Conservation (phyloP, 345 rosid species). For the Erucastrum elatum region DNA sequence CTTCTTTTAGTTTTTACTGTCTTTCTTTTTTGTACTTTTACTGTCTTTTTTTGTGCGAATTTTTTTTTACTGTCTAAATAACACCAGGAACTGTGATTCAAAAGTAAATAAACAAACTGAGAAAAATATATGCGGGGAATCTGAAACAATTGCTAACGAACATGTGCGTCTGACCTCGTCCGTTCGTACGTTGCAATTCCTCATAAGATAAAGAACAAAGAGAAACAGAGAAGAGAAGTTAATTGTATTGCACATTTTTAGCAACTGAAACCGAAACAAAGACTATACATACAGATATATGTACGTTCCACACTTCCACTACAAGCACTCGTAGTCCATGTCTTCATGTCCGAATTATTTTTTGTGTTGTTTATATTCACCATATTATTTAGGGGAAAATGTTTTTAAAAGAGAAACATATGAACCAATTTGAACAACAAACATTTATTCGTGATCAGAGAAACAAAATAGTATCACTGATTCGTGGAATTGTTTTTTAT, state of each 20-base stretch:
- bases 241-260: constrained; percentile 35
- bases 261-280: constrained; percentile 37
- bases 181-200: constrained; percentile 37
- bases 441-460: not conserved
- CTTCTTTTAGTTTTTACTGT: not conserved
- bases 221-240: constrained; percentile 34
- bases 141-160: constrained; percentile 25
- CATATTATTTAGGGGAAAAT: not conserved
- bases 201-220: constrained; percentile 34
- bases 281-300: constrained; percentile 14
- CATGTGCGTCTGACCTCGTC: constrained; percentile 42
- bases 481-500: not conserved
- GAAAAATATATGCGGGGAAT: constrained; percentile 22
- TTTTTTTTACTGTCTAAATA: not conserved
- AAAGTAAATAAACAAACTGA: not conserved
- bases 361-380: constrained; percentile 8
- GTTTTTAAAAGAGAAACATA: not conserved
- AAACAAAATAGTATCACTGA: constrained; percentile 1
- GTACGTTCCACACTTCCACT: constrained; percentile 25
- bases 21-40: too few relatives aligned
- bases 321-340: constrained; percentile 27
- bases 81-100: not conserved
- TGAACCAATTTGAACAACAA: not conserved
- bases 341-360: constrained; percentile 21
- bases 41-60: too few relatives aligned